These are phyloP conservation scores for Heterobasidion occidentale DNA, from an alignment of 1,284 basidiomycete species.

Conservation along the genomic window DNA sequence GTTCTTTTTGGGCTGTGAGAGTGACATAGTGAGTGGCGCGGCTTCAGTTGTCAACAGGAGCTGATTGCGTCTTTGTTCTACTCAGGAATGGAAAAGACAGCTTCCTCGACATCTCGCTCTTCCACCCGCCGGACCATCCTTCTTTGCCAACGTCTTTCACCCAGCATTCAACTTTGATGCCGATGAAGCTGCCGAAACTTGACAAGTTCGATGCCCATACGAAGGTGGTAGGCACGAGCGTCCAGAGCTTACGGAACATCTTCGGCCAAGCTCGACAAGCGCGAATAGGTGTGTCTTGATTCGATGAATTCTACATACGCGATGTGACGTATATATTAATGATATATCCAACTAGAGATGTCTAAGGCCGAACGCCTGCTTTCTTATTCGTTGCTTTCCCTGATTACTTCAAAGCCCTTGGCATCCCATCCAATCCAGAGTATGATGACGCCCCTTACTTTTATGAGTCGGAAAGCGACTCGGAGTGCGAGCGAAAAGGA, in stretches of 20 bases:
- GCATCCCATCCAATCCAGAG: constrained; percentile 31
- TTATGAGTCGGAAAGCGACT: constrained; percentile 10
- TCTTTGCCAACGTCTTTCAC: constrained; percentile 77
- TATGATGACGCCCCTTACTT: constrained; percentile 34
- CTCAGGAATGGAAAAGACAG: constrained; percentile 64
- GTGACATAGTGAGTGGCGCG: constrained; percentile 46
- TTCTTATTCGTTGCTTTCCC: constrained; percentile 59
- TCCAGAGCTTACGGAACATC: constrained; percentile 56
- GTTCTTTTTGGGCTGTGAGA: constrained; percentile 73
- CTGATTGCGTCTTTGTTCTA: background rate
- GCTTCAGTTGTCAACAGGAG: background rate
- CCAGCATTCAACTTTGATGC: constrained; percentile 78
- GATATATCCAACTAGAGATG: constrained; percentile 42
- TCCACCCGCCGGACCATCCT: constrained; percentile 57
- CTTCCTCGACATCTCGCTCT: constrained; percentile 53
- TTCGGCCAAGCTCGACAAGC: constrained; percentile 59
- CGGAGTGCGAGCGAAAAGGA: constrained; percentile 16
- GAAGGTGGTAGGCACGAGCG: constrained; percentile 54
- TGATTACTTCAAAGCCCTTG: constrained; percentile 62
- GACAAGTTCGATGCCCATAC: constrained; percentile 61
- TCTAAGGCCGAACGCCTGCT: constrained; percentile 64
- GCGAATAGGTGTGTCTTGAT: constrained; percentile 45
- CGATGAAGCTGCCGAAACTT: constrained; percentile 53
- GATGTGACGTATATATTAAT: background rate
- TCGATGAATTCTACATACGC: background rate